phyloP scores from a whole-genome alignment of 768 basidiomycete genomes.

The Russula abietina region DNA sequence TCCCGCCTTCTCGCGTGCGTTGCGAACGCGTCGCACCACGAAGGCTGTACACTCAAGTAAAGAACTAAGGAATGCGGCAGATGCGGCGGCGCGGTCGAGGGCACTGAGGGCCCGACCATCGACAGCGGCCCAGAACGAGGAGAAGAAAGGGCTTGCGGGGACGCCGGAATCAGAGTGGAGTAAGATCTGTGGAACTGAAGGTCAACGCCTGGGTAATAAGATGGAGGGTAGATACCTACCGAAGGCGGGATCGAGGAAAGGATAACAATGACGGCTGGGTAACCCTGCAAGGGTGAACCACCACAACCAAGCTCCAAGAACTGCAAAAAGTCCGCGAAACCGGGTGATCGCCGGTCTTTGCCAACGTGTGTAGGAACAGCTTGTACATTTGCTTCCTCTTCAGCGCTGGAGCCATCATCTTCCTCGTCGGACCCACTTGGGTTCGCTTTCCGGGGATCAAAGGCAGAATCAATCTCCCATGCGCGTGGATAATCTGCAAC shows the following conservation, averaged over 20 bases:
- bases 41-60: conserved; percentile 67
- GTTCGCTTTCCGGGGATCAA: conserved; percentile 29
- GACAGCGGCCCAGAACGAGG: conserved; percentile 78
- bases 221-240: conserved; percentile 38
- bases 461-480: conserved; percentile 48
- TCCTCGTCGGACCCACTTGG: conserved; percentile 35
- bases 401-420: conserved; percentile 31
- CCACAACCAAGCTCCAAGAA: conserved; percentile 77
- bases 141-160: conserved; percentile 50
- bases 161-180: conserved; percentile 23
- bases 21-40: conserved; percentile 41
- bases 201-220: background rate
- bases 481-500: conserved; percentile 52
- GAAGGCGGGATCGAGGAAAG: conserved; percentile 72
- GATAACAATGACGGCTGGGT: conserved; percentile 74
- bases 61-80: conserved; percentile 61
- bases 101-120: conserved; percentile 56
- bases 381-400: conserved; percentile 34
- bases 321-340: conserved; percentile 67
- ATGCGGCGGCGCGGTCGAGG: conserved; percentile 46
- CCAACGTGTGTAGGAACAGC: background rate
- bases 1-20: conserved; percentile 22
- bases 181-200: conserved; percentile 31
- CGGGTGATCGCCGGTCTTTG: conserved; percentile 23
- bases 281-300: conserved; percentile 72